These are phyloP conservation scores for Pneumocystis jirovecii DNA, from an alignment of 1,139 yeast species.

Conservation along the genomic window DNA sequence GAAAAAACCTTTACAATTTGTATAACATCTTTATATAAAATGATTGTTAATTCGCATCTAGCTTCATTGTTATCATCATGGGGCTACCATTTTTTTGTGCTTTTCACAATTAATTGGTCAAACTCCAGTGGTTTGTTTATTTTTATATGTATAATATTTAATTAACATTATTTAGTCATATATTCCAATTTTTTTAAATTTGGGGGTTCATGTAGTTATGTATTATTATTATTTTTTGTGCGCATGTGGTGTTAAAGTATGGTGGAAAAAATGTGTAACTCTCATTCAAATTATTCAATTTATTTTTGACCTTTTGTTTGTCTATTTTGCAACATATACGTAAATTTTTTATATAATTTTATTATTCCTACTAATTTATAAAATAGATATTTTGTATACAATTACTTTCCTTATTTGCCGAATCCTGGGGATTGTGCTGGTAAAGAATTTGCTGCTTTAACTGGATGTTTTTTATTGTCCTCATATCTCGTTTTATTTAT, in stretches of 20 bases:
- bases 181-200: conserved; percentile 83
- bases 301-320: conserved; percentile 73
- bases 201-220: conserved; percentile 92
- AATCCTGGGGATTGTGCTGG: conserved; percentile 83
- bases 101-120: conserved; percentile 84
- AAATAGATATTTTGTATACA: conserved; percentile 25
- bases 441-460: conserved; percentile 78
- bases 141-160: neutral
- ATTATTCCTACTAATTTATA: conserved; percentile 39
- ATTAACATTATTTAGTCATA: conserved; percentile 42
- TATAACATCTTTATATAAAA: neutral
- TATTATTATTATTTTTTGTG: conserved; percentile 94
- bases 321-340: conserved; percentile 74
- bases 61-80: conserved; percentile 93
- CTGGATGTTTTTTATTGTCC: conserved; percentile 78
- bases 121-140: conserved; percentile 41
- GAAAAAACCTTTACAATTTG: conserved; percentile 49
- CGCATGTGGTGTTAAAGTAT: conserved; percentile 85
- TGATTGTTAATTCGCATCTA: conserved; percentile 32
- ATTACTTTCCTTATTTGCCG: conserved; percentile 44
- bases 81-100: conserved; percentile 92
- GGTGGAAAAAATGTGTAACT: conserved; percentile 99
- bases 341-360: neutral
- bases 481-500: conserved; percentile 83
- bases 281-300: conserved; percentile 91